Evolutionary conservation across 164 flowering plant species (phyloP).

Genomic region (Vitis vinifera): DNA sequence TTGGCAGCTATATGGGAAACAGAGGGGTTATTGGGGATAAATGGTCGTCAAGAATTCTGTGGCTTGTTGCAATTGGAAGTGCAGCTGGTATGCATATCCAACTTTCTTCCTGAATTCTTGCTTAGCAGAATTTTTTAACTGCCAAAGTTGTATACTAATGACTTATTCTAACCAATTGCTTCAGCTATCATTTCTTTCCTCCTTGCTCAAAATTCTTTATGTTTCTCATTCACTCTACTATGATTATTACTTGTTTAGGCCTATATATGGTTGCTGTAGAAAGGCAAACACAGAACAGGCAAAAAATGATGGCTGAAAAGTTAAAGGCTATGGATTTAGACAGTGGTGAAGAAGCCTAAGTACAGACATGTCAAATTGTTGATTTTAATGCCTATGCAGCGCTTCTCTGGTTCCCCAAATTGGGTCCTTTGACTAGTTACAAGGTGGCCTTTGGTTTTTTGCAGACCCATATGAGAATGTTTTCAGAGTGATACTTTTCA

Average conservation of each 20-base stretch:
- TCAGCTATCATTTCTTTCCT: background rate
- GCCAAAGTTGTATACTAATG: background rate
- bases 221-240: too few relatives aligned
- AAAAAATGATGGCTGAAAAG: conserved; percentile 57
- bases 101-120: background rate
- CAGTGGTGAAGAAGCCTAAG: conserved; percentile 24
- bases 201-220: background rate
- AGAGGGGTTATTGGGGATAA: conserved; percentile 82
- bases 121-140: background rate
- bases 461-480: too few relatives aligned
- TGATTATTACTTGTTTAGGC: conserved; percentile 38
- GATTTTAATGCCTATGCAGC: too few relatives aligned
- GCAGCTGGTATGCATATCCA: conserved; percentile 47
- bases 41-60: conserved; percentile 83
- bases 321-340: conserved; percentile 43
- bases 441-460: too few relatives aligned
- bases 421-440: too few relatives aligned
- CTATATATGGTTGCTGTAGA: conserved; percentile 83
- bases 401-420: too few relatives aligned
- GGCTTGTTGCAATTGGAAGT: conserved; percentile 85
- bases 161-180: too few relatives aligned
- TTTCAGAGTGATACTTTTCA: too few relatives aligned
- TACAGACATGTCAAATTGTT: too few relatives aligned
- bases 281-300: conserved; percentile 69
- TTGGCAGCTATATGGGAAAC: conserved; percentile 33